Base-by-base conservation (phyloP, 192 early-diverging fungal species). In the Coemansia sp. region DNA sequence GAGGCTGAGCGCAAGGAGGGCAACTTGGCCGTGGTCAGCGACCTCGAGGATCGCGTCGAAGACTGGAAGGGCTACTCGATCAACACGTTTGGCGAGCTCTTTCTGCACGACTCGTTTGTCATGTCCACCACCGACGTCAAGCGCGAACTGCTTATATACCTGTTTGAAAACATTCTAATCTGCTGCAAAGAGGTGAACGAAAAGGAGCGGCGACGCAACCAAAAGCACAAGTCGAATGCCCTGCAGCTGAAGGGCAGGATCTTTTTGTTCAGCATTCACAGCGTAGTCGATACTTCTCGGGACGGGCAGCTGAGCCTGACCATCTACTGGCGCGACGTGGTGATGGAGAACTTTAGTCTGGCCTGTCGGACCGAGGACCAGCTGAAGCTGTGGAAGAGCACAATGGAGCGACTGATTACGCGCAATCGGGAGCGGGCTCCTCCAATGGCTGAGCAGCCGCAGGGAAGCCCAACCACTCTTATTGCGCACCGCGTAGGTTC, bases 131-230 rank as follows among this genome's bases (percentile, higher is more conserved):
- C 86, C 45, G 86, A 90, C 53, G 68, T 82, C 6, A 92, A 95
- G 42, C 83, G 85, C 43, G 87, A 91, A 56, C 84, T 90, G 33
- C 79, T 86, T 19, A 86, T 99, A 5, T 97, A 88, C 66, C 77
- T 99, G 45, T 99, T 99, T 81, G 93, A 97, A 63, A 84, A 82
- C 60, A 89, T 93, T 27, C 78, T 99, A 5, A 80, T 99, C 14
- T 92, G 90, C 63, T 96, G 91, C 81, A 95, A 97, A 63, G 93
- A 96, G 62, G 80, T 83, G 31, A 68, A 49, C 53, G 82, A 84
- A 52, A 90, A 91, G 68, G 79, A 82, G 21, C 78, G 75, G 53
- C 82, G 84, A 53, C 78, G 74, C 51, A 38, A 80, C 70, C 50
- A 72, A 23, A 65, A 51, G 48, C 61, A 68, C 36, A 67, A 60